Evolutionary conservation across 352 stramenopile species (phyloP), one percentile per base, ranked within the genome.

Genomic region (Thraustotheca clavata): DNA sequence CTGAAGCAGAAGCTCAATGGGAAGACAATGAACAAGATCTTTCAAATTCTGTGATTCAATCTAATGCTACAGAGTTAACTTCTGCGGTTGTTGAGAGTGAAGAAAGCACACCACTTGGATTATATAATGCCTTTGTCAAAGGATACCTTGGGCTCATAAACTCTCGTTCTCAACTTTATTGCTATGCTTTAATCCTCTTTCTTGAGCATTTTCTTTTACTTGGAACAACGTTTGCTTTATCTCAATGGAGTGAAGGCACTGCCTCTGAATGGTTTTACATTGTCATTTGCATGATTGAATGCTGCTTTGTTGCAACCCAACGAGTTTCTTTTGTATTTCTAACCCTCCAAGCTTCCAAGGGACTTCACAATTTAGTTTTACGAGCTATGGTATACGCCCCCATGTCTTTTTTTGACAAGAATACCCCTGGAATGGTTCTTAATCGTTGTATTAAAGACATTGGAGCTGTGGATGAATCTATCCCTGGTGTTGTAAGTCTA

Each of bases 401-500:
- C 0, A 52, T 65, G 38, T n/a, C 22, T 14, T 65, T 65, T 20
- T 55, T 65, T n/a, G 57, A 65, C 27, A 26, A 22, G n/a, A 27
- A 20, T 6, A 41, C 57, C 8, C 24, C n/a, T 27, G 38, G 57
- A 40, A 16, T 34, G 22, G 22, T 65, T 12, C 57, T 65, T 32
- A 55, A 52, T n/a, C 57, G 38, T 18, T 65, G 57, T 35, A 22
- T 54, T 32, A 65, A 52, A n/a, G 57, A 65, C 41, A 22, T 65
- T 52, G 40, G 35, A 0, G 4, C 57, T 9, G 8, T 65, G 5
- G 57, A 65, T 26, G 57, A 65, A 40, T 24, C 36, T 32, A 22
- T 65, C 12, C 57, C 57, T 18, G 33, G 33, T 31, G 40, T 39
- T 24, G 27, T 65, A 16, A 14, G 29, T 2, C 41, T 3, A 11